Base-by-base conservation (phyloP, 2,329 filamentous ascomycete genomes). In the Exophiala calicioides region DNA sequence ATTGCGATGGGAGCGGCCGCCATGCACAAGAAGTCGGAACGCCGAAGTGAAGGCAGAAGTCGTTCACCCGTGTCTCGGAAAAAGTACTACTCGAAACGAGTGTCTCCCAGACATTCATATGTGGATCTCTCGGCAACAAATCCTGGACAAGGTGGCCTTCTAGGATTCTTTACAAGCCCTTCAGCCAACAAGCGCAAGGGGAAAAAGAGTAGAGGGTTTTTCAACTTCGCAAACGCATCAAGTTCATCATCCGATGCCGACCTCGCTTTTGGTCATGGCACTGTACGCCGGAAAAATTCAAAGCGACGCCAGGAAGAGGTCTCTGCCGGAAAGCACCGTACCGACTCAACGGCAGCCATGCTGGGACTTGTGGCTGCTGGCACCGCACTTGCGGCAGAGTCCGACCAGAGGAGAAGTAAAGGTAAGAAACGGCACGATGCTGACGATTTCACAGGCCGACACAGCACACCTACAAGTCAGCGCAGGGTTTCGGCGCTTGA, bases 201-300 rank as follows among this genome's bases (percentile, higher is more conserved):
- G 16, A 69, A 67, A 51, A 68, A 67, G 55, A 57, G 73, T 29
- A 68, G 63, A 42, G 66, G 65, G 19, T 75, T 80, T 47, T 75
- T 85, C 42, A 73, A 74, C 46, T 76, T 81, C 57, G 73, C 70
- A 44, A 85, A 82, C 58, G 83, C 79, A 2, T 86, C 82, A 1
- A 84, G 80, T 2, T 85, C 82, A 0, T 85, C 82, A 1, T 72
- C 85, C 44, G 81, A 85, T 63, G 80, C 78, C 15, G 84, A 88
- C 60, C 68, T 87, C 50, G 83, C 83, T 7, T 87, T 86, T 61
- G 83, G 84, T 7, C 74, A 69, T 44, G 82, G 81, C 12, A 84
- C 65, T 26, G 49, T 68, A 2, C 65, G 62, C 26, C 65, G 65
- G 30, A 51, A 60, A 40, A 45, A 47, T 10, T 60, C 57, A 35